Conservation (phyloP, 192 early-diverging fungal species). For the Endogone sp. region DNA sequence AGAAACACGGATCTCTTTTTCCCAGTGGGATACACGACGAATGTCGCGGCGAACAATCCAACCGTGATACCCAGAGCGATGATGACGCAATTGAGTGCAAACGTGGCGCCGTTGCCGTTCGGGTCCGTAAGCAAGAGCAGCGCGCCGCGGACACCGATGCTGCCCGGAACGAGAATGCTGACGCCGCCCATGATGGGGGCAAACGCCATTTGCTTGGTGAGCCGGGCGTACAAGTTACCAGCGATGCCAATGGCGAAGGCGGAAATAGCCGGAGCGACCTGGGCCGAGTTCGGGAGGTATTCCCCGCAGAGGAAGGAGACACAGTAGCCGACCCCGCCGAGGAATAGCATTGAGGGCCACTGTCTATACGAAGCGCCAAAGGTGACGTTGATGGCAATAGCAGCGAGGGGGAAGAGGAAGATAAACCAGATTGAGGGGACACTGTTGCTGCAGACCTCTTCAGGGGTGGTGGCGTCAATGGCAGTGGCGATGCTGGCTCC, state of each 20-base stretch:
- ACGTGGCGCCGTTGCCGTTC: constrained; percentile 9
- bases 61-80: constrained; percentile 60
- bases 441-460: neutral
- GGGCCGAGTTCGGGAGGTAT: constrained; percentile 45
- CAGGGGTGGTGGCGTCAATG: constrained; percentile 29
- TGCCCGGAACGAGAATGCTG: constrained; percentile 78
- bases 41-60: constrained; percentile 63
- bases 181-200: constrained; percentile 81
- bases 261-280: constrained; percentile 58
- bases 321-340: constrained; percentile 65
- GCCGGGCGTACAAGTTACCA: constrained; percentile 62
- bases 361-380: constrained; percentile 55
- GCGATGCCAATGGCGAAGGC: constrained; percentile 73
- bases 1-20: constrained; percentile 44
- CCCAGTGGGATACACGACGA: constrained; percentile 56
- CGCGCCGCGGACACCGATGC: constrained; percentile 42
- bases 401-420: constrained; percentile 34
- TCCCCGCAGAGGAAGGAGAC: constrained; percentile 52
- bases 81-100: constrained; percentile 18
- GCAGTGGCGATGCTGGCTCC: constrained; percentile 37
- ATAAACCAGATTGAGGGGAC: constrained; percentile 31
- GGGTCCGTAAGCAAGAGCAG: constrained; percentile 44
- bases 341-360: constrained; percentile 69
- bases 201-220: constrained; percentile 70
- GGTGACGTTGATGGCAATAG: constrained; percentile 43